Evolutionary conservation across 2,329 filamentous ascomycete genomes (phyloP).

Genomic region (Aulographum hederae): DNA sequence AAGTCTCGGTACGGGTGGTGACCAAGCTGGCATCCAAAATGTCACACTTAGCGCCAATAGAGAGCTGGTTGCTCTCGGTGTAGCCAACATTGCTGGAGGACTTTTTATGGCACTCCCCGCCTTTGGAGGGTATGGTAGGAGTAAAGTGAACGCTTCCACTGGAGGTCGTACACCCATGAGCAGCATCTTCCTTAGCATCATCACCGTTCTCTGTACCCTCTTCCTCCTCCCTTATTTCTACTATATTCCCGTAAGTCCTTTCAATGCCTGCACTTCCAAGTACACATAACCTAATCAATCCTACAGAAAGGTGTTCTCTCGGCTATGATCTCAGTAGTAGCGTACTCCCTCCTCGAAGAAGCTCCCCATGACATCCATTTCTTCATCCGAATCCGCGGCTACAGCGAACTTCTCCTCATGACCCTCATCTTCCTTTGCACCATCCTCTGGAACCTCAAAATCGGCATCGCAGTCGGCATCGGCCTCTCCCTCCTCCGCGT

Average conservation of each 20-base stretch:
- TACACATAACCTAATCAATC: slow-evolving; percentile 4
- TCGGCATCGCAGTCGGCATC: slow-evolving; percentile 87
- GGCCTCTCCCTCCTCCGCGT: slow-evolving; percentile 79
- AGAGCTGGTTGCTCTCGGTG: slow-evolving; percentile 78
- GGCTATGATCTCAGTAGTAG: slow-evolving; percentile 88
- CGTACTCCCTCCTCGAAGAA: slow-evolving; percentile 88
- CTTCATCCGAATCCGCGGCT: slow-evolving; percentile 72
- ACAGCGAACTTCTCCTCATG: slow-evolving; percentile 77
- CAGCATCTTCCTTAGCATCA: slow-evolving; percentile 66
- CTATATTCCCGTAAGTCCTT: slow-evolving; percentile 64
- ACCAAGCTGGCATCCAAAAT: slow-evolving; percentile 45
- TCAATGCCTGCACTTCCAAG: not conserved
- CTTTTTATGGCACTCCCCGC: slow-evolving; percentile 86
- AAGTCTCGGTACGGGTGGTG: slow-evolving; percentile 47
- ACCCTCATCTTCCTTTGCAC: slow-evolving; percentile 76
- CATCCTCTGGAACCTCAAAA: slow-evolving; percentile 83
- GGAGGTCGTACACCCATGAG: slow-evolving; percentile 89
- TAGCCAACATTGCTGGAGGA: slow-evolving; percentile 78
- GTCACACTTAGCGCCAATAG: slow-evolving; percentile 80
- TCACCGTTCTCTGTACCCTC: slow-evolving; percentile 63
- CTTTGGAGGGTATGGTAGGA: slow-evolving; percentile 90
- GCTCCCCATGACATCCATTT: slow-evolving; percentile 82
- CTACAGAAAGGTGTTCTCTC: slow-evolving; percentile 76
- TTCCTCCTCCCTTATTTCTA: slow-evolving; percentile 85
- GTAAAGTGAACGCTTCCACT: slow-evolving; percentile 85